These are phyloP conservation scores for Umbilicus rupestris DNA, from an alignment of 164 flowering plant genomes.

Conservation along the genomic window DNA sequence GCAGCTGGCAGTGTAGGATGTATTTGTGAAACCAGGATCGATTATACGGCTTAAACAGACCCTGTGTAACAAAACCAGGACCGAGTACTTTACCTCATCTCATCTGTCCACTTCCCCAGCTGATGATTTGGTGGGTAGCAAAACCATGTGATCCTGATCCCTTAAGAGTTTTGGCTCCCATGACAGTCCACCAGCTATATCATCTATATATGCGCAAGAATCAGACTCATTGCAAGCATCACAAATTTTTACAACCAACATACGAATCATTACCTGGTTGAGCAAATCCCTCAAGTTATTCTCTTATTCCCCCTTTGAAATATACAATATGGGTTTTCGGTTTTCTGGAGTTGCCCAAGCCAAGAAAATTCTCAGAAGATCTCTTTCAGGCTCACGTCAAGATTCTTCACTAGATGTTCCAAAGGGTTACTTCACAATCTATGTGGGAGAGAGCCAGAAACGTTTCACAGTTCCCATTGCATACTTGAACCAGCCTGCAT, in stretches of 20 bases:
- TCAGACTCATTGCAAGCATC: neutral
- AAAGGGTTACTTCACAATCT: neutral
- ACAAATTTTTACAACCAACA: neutral
- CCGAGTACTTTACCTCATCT: neutral
- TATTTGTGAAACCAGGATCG: neutral
- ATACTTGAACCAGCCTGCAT: neutral
- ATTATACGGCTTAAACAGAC: neutral
- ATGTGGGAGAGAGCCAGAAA: constrained; percentile 1
- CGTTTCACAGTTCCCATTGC: neutral
- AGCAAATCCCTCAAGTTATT: neutral
- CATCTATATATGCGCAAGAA: neutral
- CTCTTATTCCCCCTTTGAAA: neutral
- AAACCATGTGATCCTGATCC: constrained; percentile 6
- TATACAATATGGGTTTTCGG: neutral
- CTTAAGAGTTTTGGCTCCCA: neutral
- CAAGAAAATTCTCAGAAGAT: neutral
- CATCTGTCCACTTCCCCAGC: neutral
- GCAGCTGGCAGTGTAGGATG: too few relatives aligned
- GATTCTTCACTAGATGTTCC: neutral
- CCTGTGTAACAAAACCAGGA: neutral
- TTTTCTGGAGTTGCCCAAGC: constrained; percentile 1
- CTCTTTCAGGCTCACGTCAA: neutral
- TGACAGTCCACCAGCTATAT: neutral
- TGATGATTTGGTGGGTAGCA: neutral
- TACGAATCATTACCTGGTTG: neutral